Percentiles rank a stretch among this genome's conserved stretches.
Conservation (phyloP, 1,284 basidiomycete species). For the Leccinum subatratum region DNA sequence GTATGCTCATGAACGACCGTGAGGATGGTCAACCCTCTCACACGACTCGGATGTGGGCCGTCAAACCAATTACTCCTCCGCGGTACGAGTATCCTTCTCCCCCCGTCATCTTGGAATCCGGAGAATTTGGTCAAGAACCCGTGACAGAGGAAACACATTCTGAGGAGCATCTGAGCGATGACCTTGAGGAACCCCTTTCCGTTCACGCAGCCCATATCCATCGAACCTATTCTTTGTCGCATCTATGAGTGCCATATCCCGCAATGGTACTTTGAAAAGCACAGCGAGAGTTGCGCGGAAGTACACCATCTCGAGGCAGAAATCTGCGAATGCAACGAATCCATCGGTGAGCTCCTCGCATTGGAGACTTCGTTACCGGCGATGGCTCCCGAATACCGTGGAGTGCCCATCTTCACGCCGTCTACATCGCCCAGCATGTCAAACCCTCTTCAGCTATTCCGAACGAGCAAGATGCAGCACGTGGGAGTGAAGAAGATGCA, state of each 20-base stretch:
- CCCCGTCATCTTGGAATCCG: slow-evolving; percentile 51
- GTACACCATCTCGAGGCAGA: slow-evolving; percentile 95
- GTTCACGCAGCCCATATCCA: slow-evolving; percentile 70
- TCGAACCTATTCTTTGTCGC: slow-evolving; percentile 89
- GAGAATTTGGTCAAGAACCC: slow-evolving; percentile 50
- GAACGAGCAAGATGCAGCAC: slow-evolving; percentile 69
- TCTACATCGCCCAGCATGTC: slow-evolving; percentile 63
- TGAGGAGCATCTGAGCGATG: slow-evolving; percentile 31
- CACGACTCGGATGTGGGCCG: slow-evolving; percentile 99
- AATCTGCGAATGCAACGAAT: slow-evolving; percentile 91
- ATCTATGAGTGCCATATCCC: slow-evolving; percentile 98
- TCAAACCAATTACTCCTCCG: slow-evolving; percentile 77
- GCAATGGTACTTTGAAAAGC: slow-evolving; percentile 99
- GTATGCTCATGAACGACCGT: slow-evolving; percentile 96
- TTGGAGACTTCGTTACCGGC: slow-evolving; percentile 62
- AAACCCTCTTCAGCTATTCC: slow-evolving; percentile 69
- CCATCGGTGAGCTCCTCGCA: slow-evolving; percentile 73
- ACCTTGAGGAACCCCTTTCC: slow-evolving; percentile 67
- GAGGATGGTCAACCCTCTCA: slow-evolving; percentile 84
- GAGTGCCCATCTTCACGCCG: slow-evolving; percentile 76
- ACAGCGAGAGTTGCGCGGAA: slow-evolving; percentile 98
- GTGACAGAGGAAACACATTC: slow-evolving; percentile 31
- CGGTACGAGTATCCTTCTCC: slow-evolving; percentile 61
- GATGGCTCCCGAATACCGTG: slow-evolving; percentile 75
- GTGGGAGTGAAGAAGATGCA: slow-evolving; percentile 80